Base-by-base conservation (phyloP, 495 filamentous ascomycete species). In the Sordaria brevicollis region DNA sequence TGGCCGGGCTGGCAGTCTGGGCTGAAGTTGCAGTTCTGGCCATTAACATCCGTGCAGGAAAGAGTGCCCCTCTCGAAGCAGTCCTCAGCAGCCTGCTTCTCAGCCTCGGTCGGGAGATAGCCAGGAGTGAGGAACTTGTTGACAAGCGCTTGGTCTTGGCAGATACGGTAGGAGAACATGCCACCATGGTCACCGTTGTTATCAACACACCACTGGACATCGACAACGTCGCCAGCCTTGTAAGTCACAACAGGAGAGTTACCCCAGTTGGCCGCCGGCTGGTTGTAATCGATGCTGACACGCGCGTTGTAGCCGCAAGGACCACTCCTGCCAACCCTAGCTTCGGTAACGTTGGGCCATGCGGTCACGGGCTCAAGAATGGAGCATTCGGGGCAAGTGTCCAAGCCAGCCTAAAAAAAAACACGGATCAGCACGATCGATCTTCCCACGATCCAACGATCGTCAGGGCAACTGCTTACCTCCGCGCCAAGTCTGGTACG, bases 141-240 rank as follows among this genome's bases (percentile, higher is more conserved):
- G 35, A 87, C 84, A 0, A 87, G 74, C 0, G 76, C 74, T 70
- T 87, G 84, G 74, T 88, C 74, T 71, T 83, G 78, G 76, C 86
- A 88, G 68, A 88, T 81, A 2, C 86, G 83, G 78, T 87, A 88
- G 62, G 79, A 76, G 75, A 87, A 88, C 85, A 88, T 87, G 74
- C 86, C 86, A 35, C 86, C 85, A 73, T 88, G 86, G 75, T 88
- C 86, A 1, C 86, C 86, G 76, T 87, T 88, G 78, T 86, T 71
- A 71, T 88, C 86, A 31, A 87, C 82, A 68, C 86, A 88, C 85
- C 86, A 88, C 75, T 86, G 73, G 5, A 88, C 84, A 31, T 84
- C 80, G 13, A 87, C 75, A 5, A 77, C 69, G 2, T 85, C 74
- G n/a, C 83, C 83, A 0, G 82, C 76, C 6, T 74, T 76, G 75